Evolutionary conservation across 768 basidiomycete genomes (phyloP).

Genomic region (Kwoniella mangroviensis): DNA sequence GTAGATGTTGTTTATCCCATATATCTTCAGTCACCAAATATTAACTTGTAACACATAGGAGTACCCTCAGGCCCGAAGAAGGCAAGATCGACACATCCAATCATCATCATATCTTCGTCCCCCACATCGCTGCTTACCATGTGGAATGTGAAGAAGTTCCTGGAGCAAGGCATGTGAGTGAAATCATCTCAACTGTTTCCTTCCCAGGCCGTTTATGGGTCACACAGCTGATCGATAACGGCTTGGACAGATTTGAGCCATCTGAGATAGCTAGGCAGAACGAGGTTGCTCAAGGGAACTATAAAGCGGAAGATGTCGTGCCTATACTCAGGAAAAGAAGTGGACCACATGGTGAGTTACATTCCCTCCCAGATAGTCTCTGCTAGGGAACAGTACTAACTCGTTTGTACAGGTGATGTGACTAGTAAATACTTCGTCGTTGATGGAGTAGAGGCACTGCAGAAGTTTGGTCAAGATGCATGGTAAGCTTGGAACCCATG

Average conservation of each 20-base stretch:
- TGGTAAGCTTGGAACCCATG: conserved; percentile 63
- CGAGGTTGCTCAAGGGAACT: conserved; percentile 44
- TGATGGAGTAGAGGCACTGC: conserved; percentile 87
- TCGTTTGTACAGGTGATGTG: conserved; percentile 47
- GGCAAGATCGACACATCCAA: conserved; percentile 77
- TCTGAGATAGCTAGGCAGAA: conserved; percentile 43
- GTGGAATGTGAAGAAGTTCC: conserved; percentile 93
- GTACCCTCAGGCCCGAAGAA: conserved; percentile 44
- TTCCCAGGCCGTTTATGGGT: conserved; percentile 20
- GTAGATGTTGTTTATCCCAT: background rate
- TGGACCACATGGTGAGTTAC: conserved; percentile 39
- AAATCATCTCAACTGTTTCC: background rate
- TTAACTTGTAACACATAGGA: background rate
- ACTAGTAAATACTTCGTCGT: conserved; percentile 76
- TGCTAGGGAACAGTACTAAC: background rate
- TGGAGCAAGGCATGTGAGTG: conserved; percentile 81
- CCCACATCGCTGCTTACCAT: conserved; percentile 95
- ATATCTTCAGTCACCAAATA: background rate
- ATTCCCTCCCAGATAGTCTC: conserved; percentile 35
- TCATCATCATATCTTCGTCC: conserved; percentile 95
- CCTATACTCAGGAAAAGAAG: conserved; percentile 41
- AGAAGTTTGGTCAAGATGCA: conserved; percentile 83
- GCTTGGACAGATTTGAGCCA: conserved; percentile 44
- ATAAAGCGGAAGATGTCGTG: conserved; percentile 47
- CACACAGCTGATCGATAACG: conserved; percentile 14